Base-by-base conservation (phyloP, 306 rosid species). In the Inga laurina region DNA sequence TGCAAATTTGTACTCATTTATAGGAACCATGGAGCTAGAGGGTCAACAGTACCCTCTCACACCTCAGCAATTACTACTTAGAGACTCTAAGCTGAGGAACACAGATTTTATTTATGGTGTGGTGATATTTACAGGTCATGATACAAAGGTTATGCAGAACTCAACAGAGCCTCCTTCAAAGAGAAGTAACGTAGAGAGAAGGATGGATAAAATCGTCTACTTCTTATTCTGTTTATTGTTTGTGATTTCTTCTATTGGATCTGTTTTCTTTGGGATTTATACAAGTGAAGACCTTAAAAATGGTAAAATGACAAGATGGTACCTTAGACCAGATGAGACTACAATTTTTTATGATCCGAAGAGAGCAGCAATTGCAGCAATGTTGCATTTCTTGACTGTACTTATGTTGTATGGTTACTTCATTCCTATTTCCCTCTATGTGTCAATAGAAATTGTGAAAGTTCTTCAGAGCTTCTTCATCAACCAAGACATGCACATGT, bases 1-100 rank as follows among this genome's bases (percentile, higher is more conserved):
- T 89, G 98, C 99, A 61, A 94, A 91, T 84, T 87, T 97, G 91
- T 94, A 97, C 82, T 21, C 98, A 3, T 97, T 94, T 73, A 93
- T 94, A 12, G 99, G 99, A 3, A 89, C 88, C 81, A 21, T 97
- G 85, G 91, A 89, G 68, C 70, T 89, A 22, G 98, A 82, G 75
- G 97, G 87, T 59, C 93, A 92, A 65, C 94, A 77, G 16, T 64
- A 74, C 71, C 97, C 99, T 79, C 99, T 97, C 75, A 62, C 93
- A 9, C 99, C 97, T 72, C 98, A 94, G 86, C 99, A 97, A 87
- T 93, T 97, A 80, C 89, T 97, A 45, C 98, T 97, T 67, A 86
- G 98, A 76, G 99, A 91, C 87, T 97, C 99, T n/a, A 97, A 94
- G 94, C 90, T 97, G n/a, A 87, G 96, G 84, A 97, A 94, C 90